A percentile compares a stretch with the other conserved stretches of the same genome.
phyloP scores from a whole-genome alignment of 441 rosid genomes.

The Bruguiera hainesii region DNA sequence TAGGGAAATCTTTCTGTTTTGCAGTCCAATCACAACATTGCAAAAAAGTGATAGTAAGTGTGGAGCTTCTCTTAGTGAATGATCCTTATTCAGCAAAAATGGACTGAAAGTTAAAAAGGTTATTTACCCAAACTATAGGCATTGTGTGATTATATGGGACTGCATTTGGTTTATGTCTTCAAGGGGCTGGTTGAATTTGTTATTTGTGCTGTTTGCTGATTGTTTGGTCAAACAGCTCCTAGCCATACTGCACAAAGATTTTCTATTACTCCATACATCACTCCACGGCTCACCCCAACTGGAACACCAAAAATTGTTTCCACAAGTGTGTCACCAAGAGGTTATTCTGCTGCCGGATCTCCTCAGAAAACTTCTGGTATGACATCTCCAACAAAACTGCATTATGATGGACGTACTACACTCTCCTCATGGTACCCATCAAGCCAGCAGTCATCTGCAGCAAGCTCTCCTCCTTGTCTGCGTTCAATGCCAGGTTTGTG shows the following conservation, averaged over 20 bases:
- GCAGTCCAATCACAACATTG: no score
- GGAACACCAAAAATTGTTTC: conserved; percentile 76
- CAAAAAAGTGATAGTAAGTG: no score
- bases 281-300: conserved; percentile 74
- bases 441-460: conserved; percentile 84
- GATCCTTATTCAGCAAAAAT: no score
- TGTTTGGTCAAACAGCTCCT: conserved; percentile 38
- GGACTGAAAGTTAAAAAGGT: no score
- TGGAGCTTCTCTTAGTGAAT: no score
- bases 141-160: conserved; percentile 4
- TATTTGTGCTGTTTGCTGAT: conserved; percentile 5
- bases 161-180: not conserved
- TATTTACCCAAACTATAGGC: not conserved
- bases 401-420: conserved; percentile 45
- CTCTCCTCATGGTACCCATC: conserved; percentile 68
- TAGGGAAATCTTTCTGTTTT: no score
- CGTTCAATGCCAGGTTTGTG: conserved; percentile 63
- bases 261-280: conserved; percentile 72
- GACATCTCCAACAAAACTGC: conserved; percentile 60
- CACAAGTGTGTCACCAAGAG: conserved; percentile 59
- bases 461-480: conserved; percentile 77
- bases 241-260: conserved; percentile 44
- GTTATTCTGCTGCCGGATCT: conserved; percentile 66
- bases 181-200: not conserved
- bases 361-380: conserved; percentile 60